Evolutionary conservation across 352 stramenopile species (phyloP).

Genomic region (Pythium utonaiense): DNA sequence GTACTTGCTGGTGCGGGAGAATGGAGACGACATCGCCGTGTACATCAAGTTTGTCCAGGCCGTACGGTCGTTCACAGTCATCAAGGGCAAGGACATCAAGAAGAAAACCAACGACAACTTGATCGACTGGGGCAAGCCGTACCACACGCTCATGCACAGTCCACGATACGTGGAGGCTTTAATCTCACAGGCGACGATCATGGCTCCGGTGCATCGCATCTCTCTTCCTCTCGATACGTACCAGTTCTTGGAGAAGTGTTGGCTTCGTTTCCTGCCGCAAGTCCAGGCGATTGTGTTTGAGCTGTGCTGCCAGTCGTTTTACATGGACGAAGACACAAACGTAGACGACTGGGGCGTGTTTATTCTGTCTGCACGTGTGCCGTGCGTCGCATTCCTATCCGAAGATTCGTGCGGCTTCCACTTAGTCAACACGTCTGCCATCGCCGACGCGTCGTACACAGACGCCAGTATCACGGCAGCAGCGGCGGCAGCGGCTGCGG

Average conservation of each 20-base stretch:
- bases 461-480: neutral
- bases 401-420: conserved; percentile 48
- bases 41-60: conserved; percentile 57
- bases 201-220: conserved; percentile 47
- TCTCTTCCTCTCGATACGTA: conserved; percentile 29
- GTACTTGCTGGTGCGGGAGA: conserved; percentile 42
- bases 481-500: neutral
- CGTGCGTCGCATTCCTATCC: conserved; percentile 39
- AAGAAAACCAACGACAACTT: conserved; percentile 22
- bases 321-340: conserved; percentile 41
- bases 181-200: conserved; percentile 27
- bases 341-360: conserved; percentile 40
- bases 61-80: conserved; percentile 34
- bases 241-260: conserved; percentile 44
- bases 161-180: conserved; percentile 13
- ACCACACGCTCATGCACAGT: conserved; percentile 9
- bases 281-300: conserved; percentile 60
- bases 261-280: conserved; percentile 50
- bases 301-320: conserved; percentile 43
- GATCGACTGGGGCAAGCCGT: conserved; percentile 31
- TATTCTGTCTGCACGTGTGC: conserved; percentile 14
- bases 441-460: conserved; percentile 7
- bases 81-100: conserved; percentile 41
- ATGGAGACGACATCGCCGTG: conserved; percentile 36
- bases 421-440: conserved; percentile 30